Percentiles rank a stretch among this genome's conserved stretches.
Evolutionary conservation across 176 grass and related monocot genomes (phyloP).

Genomic region (Rhipidocladum racemiflorum): DNA sequence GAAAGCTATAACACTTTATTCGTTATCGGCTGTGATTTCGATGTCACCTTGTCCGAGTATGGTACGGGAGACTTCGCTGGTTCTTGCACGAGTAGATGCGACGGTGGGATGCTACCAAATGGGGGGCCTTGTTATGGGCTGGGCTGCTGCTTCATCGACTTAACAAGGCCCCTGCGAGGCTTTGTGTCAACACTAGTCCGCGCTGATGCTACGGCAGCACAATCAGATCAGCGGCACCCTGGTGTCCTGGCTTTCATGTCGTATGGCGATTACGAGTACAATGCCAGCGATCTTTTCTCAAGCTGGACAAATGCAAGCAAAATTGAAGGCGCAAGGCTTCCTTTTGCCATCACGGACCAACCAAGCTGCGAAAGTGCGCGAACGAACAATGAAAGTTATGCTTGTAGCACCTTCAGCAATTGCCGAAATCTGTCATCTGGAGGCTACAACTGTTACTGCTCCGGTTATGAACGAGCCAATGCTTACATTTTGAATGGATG

Average conservation of each 20-base stretch:
- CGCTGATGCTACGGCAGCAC: neutral
- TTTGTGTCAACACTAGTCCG: neutral
- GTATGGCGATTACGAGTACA: no score
- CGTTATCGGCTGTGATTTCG: neutral
- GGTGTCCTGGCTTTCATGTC: neutral
- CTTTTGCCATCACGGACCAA: neutral
- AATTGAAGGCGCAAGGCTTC: fast-evolving
- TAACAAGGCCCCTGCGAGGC: neutral
- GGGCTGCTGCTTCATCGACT: neutral
- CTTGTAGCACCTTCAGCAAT: neutral
- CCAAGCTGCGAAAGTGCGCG: neutral
- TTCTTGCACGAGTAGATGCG: neutral
- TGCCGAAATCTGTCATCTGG: no score
- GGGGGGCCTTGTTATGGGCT: neutral
- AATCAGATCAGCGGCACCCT: neutral
- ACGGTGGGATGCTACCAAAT: neutral
- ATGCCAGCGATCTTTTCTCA: neutral
- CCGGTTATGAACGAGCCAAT: no score
- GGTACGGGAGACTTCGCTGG: fast-evolving
- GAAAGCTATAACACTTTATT: fast-evolving
- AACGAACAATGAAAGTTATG: neutral
- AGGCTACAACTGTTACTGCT: no score
- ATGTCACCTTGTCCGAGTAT: neutral
- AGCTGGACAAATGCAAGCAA: neutral
- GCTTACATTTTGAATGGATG: no score